Evolutionary conservation across 345 rosid species (phyloP).

Genomic region (Ailanthus altissimus): DNA sequence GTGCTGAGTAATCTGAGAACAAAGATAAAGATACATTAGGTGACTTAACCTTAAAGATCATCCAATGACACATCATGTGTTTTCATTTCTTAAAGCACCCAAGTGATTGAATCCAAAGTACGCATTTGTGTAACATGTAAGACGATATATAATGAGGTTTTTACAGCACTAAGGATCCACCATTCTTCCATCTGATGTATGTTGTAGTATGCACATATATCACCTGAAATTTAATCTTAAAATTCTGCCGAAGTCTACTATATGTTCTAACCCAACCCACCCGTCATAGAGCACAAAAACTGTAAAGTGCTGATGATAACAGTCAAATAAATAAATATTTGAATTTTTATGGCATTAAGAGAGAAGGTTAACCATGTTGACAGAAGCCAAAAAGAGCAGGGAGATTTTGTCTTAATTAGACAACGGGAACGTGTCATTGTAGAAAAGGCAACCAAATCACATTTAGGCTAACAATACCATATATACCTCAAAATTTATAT

Average conservation of each 20-base stretch:
- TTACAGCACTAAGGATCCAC: not conserved
- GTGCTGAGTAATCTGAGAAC: constrained; percentile 77
- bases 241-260: not conserved
- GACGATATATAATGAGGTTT: not conserved
- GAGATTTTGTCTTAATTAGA: not conserved
- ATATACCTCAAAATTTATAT: not conserved
- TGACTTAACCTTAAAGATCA: not conserved
- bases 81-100: constrained; percentile 4
- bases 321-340: not conserved
- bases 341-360: not conserved
- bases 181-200: not conserved
- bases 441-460: not conserved
- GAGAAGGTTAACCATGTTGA: not conserved
- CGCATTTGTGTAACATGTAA: not conserved
- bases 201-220: not conserved
- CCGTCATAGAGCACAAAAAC: not conserved
- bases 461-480: not conserved
- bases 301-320: not conserved
- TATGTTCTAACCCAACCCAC: not conserved
- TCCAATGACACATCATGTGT: not conserved
- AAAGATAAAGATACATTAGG: constrained; percentile 8
- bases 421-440: not conserved
- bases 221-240: not conserved
- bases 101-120: not conserved
- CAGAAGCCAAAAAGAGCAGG: not conserved